A percentile compares a stretch with the other conserved stretches of the same genome.
phyloP scores from a whole-genome alignment of 192 early-diverging fungal species.

The Diversispora epigaea region DNA sequence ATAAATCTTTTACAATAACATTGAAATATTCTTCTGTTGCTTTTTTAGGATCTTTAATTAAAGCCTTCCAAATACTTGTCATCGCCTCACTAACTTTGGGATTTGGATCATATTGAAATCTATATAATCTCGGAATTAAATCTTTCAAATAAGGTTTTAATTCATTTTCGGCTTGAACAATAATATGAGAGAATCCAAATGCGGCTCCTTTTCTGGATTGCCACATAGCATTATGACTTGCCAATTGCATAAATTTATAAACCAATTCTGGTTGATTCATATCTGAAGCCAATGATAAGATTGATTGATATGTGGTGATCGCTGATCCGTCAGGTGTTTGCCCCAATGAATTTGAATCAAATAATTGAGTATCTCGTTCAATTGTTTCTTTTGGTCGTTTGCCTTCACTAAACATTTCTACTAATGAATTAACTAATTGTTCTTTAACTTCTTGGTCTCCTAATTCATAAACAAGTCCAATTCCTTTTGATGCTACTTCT shows the following conservation, averaged over 20 bases:
- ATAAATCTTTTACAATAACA: constrained; percentile 77
- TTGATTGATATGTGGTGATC: constrained; percentile 72
- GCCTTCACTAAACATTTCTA: constrained; percentile 77
- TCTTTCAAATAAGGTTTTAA: constrained; percentile 76
- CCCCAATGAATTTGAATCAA: constrained; percentile 67
- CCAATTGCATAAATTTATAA: constrained; percentile 92
- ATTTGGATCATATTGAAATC: constrained; percentile 91
- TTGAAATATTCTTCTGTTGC: constrained; percentile 74
- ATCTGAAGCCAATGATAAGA: constrained; percentile 87
- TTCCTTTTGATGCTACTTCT: constrained; percentile 84
- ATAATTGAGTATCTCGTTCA: constrained; percentile 70
- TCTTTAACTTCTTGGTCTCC: constrained; percentile 67
- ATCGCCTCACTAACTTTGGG: constrained; percentile 82
- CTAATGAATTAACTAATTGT: constrained; percentile 69
- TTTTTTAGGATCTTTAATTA: constrained; percentile 70
- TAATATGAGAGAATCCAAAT: constrained; percentile 82
- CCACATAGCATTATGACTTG: constrained; percentile 91
- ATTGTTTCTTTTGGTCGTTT: constrained; percentile 47
- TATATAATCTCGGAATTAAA: constrained; percentile 81
- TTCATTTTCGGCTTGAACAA: constrained; percentile 74
- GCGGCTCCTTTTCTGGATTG: constrained; percentile 84
- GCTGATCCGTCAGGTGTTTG: constrained; percentile 71
- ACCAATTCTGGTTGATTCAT: constrained; percentile 93
- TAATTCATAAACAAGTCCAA: constrained; percentile 79
- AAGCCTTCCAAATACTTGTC: constrained; percentile 84